Percentiles rank a stretch among this genome's conserved stretches.
These are phyloP conservation scores for Blumeriella jaapii DNA, from an alignment of 2,329 filamentous ascomycete species.

Conservation along the genomic window DNA sequence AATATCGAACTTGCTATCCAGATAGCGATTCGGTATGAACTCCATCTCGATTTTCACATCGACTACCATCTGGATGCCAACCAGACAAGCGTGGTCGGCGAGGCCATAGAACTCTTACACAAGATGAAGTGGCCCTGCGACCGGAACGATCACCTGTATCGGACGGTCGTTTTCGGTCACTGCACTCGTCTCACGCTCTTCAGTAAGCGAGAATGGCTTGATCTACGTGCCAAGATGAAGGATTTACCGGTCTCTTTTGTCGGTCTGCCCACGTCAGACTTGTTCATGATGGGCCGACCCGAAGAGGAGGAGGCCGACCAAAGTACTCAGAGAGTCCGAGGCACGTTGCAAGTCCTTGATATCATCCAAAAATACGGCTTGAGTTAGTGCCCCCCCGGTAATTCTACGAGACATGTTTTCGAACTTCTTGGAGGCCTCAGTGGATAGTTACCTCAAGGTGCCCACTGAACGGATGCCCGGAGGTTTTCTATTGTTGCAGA, in stretches of 20 bases:
- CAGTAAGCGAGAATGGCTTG: constrained; percentile 35
- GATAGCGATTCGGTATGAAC: constrained; percentile 35
- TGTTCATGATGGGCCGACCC: constrained; percentile 56
- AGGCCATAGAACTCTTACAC: constrained; percentile 40
- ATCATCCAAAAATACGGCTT: constrained; percentile 48
- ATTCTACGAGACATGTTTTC: no score
- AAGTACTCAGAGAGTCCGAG: constrained; percentile 34
- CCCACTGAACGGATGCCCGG: no score
- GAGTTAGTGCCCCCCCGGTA: no score
- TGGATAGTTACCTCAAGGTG: no score
- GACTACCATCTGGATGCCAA: constrained; percentile 52
- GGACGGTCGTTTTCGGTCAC: constrained; percentile 51
- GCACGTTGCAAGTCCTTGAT: constrained; percentile 48
- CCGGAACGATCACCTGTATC: constrained; percentile 19
- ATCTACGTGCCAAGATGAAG: constrained; percentile 37
- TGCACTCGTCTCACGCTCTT: constrained; percentile 56
- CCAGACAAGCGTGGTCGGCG: constrained; percentile 40
- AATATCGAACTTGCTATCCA: constrained; percentile 55
- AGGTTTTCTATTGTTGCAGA: no score
- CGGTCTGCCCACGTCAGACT: constrained; percentile 57
- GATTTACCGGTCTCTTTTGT: constrained; percentile 52
- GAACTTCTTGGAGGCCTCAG: no score
- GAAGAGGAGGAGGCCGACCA: constrained; percentile 18
- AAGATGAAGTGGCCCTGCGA: constrained; percentile 36
- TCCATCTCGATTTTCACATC: constrained; percentile 60